These are phyloP conservation scores for Cyberlindnera bimundalis DNA, from an alignment of 805 yeast species.

Conservation along the genomic window DNA sequence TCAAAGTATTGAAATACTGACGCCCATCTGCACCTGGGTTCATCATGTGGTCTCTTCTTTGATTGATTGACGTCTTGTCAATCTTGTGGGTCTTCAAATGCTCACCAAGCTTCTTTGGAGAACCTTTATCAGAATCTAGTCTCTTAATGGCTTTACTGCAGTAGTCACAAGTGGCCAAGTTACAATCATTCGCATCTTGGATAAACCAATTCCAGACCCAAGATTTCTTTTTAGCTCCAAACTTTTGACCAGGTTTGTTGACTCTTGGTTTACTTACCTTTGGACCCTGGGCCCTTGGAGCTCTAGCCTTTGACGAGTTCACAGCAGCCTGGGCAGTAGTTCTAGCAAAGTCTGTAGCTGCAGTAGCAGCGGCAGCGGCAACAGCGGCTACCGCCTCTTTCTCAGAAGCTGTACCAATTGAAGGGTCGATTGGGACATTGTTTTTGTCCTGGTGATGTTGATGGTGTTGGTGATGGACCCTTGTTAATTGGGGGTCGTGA, in stretches of 20 bases:
- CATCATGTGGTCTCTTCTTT: conserved; percentile 31
- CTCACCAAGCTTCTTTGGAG: conserved; percentile 56
- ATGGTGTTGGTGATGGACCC: conserved; percentile 1
- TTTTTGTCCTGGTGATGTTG: conserved; percentile 5
- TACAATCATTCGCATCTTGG: conserved; percentile 46
- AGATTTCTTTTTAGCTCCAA: conserved; percentile 58
- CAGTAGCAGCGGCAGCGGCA: conserved; percentile 18
- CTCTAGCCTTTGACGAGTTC: conserved; percentile 13
- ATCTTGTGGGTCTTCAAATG: conserved; percentile 55
- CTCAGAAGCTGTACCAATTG: conserved; percentile 20
- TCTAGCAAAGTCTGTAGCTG: conserved; percentile 16
- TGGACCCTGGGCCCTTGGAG: conserved; percentile 4
- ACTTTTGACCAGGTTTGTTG: conserved; percentile 51
- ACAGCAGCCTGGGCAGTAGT: conserved; percentile 25
- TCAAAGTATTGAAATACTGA: conserved; percentile 31
- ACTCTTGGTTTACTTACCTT: conserved; percentile 27
- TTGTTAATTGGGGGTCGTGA: conserved; percentile 6
- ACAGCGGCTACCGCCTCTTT: conserved; percentile 12
- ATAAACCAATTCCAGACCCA: conserved; percentile 66
- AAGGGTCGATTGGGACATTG: conserved; percentile 27
- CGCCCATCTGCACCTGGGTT: conserved; percentile 16
- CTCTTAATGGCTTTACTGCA: conserved; percentile 49
- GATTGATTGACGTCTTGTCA: conserved; percentile 37
- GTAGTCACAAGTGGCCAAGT: conserved; percentile 50
- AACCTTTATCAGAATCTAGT: conserved; percentile 50